phyloP scores from a whole-genome alignment of 2,329 filamentous ascomycete genomes.

The Xylaria sp. region DNA sequence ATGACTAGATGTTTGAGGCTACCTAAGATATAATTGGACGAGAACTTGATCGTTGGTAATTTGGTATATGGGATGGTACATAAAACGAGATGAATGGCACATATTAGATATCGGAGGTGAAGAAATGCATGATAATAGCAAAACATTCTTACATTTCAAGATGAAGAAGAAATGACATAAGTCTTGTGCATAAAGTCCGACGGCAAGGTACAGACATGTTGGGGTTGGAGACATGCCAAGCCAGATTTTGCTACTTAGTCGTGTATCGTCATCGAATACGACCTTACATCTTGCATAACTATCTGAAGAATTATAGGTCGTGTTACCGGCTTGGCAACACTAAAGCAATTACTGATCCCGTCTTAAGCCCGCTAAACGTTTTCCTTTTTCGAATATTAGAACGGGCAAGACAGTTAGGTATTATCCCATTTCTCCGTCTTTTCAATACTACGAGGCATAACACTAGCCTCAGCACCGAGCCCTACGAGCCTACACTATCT shows the following conservation, averaged over 20 bases:
- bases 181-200: background rate
- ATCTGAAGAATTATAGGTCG: background rate
- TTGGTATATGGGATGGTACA: constrained; percentile 2
- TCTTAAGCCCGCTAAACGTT: background rate
- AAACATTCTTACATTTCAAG: background rate
- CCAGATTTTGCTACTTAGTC: background rate
- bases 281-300: no score
- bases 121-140: background rate
- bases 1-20: constrained; percentile 29
- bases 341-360: no score
- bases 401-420: background rate
- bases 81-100: background rate
- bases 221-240: background rate
- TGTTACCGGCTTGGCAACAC: no score
- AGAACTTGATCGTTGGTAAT: background rate
- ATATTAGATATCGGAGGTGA: constrained; percentile 10
- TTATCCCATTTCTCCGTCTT: background rate
- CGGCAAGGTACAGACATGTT: background rate
- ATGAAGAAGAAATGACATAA: background rate
- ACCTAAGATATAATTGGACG: background rate
- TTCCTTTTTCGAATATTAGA: background rate
- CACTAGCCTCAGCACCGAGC: background rate
- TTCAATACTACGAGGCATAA: background rate
- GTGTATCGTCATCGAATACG: background rate
- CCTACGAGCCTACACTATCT: background rate